These are phyloP conservation scores for Candida glucosophila DNA, from an alignment of 1,139 yeast species.

Conservation along the genomic window DNA sequence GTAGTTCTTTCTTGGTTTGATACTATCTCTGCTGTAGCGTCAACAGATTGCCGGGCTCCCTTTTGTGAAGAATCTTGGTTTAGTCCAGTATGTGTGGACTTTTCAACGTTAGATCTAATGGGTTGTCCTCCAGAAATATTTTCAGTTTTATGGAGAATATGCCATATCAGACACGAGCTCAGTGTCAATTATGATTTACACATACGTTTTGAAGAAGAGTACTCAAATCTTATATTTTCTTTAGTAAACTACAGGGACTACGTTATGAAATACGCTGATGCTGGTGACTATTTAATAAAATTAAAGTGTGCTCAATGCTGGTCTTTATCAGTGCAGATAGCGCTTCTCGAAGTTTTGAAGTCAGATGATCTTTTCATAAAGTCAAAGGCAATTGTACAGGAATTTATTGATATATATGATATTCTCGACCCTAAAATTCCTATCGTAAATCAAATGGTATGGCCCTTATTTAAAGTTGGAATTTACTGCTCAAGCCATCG, in stretches of 20 bases:
- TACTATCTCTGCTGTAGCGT: slow-evolving; percentile 9
- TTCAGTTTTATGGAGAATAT: slow-evolving; percentile 8
- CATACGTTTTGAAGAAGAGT: neutral
- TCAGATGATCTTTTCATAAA: slow-evolving; percentile 1
- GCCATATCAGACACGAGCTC: slow-evolving; percentile 8
- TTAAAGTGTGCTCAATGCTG: slow-evolving; percentile 11
- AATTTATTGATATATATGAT: slow-evolving; percentile 9
- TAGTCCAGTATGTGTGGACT: slow-evolving; percentile 5
- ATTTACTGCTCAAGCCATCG: slow-evolving; percentile 1
- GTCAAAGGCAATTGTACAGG: slow-evolving; percentile 7
- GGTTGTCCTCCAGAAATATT: slow-evolving; percentile 13
- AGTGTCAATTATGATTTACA: too few species aligned
- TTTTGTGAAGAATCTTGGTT: slow-evolving; percentile 10
- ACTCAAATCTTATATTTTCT: neutral
- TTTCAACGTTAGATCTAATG: slow-evolving; percentile 10
- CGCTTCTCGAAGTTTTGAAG: slow-evolving; percentile 6
- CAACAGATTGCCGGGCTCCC: slow-evolving; percentile 10
- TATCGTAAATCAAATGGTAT: slow-evolving; percentile 12
- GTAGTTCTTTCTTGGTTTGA: slow-evolving; percentile 11
- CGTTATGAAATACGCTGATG: neutral
- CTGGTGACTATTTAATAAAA: slow-evolving; percentile 3
- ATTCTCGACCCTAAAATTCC: slow-evolving; percentile 7
- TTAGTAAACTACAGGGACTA: slow-evolving; percentile 1
- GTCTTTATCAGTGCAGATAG: slow-evolving; percentile 10
- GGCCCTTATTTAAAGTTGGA: slow-evolving; percentile 11